Evolutionary conservation across 148 eudicot species (phyloP), one percentile per base, ranked within the genome.

Genomic region (Salicornia ramosissima): DNA sequence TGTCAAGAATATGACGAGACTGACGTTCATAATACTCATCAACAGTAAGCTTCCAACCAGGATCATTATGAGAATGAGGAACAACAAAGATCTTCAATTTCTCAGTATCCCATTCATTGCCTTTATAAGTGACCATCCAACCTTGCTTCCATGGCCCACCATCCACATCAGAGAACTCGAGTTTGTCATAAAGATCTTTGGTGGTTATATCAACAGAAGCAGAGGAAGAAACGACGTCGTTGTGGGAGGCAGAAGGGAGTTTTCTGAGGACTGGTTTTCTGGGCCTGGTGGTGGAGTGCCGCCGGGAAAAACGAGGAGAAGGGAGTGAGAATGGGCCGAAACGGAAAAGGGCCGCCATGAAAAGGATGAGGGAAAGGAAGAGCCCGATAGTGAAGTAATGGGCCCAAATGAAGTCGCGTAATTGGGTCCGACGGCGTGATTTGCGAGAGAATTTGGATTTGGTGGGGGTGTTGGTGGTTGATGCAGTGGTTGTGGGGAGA

Each of bases 101-200:
- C 84, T 94, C 96, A 26, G 43, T 56, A 71, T 88, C 90, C 98
- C 98, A 94, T 46, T 94, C 98, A 67, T 86, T 70, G 59, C 96
- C 98, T 12, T 75, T 83, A 58, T 90, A 94, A 18, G 25, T 49
- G 14, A 94, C 98, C 75, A 71, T 76, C 98, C 98, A 90, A 16
- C 98, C 98, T 67, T 94, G 98, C 67, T 88, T 94, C 97, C 98
- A 94, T 2, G 96, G 83, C 33, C 98, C 98, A 10, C 98, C 98
- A 64, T 90, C 96, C 29, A 83, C 83, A 61, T 94, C 98, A 56
- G 15, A 30, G 25, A 94, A 94, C 76, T 87, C 82, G 34, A 90
- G 86, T 82, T 74, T 87, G 57, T 90, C 98, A 43, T 94, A 94
- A 76, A 94, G 79, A 13, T 76, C 89, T 53, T 94, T 94, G 11